Evolutionary conservation across 371 early-diverging fungal genomes (phyloP), one percentile per base, ranked within the genome.

Genomic region (Mortierella sp.): DNA sequence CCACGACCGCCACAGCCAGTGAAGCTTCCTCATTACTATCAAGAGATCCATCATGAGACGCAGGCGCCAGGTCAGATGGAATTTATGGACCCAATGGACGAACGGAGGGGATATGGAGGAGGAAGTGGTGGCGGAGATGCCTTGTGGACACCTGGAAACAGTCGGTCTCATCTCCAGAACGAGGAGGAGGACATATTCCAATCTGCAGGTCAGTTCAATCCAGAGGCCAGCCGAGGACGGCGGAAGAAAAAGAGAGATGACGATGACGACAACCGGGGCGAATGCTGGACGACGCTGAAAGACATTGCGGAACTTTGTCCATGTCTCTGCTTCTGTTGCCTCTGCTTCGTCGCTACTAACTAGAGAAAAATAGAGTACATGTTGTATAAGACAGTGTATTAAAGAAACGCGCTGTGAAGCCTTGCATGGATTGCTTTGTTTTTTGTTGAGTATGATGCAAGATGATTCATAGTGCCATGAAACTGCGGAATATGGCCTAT

Each of bases 121-220:
- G 39, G 39, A 39, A 17, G 39, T 2, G 17, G 44, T 9, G 19
- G 47, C n/a, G 52, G 31, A 7, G 11, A 30, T 19, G 28, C 31
- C 2, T 3, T 21, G 14, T 50, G 58, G 58, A 34, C 23, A 5
- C 50, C 50, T 15, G 54, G 48, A 26, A 28, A 41, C 7, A 19
- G 49, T 42, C 42, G 55, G 34, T 44, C 50, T 2, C 43, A 24
- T 26, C 56, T 50, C n/a, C 9, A 60, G 39, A 48, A 61, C 11
- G 70, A 67, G 15, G 48, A 67, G 15, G 48, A 56, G n/a, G 28
- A 37, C n/a, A 6, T 62, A 15, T 56, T 44, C 34, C 61, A 57
- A 15, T 42, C 64, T 43, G 70, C 62, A 30, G 62, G 70, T 44
- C 53, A 51, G 47, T 62, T 62, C 31, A 69, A 69, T 31, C 61